Base-by-base conservation (phyloP, 352 stramenopile genomes). In the Phytophthora brassicae region DNA sequence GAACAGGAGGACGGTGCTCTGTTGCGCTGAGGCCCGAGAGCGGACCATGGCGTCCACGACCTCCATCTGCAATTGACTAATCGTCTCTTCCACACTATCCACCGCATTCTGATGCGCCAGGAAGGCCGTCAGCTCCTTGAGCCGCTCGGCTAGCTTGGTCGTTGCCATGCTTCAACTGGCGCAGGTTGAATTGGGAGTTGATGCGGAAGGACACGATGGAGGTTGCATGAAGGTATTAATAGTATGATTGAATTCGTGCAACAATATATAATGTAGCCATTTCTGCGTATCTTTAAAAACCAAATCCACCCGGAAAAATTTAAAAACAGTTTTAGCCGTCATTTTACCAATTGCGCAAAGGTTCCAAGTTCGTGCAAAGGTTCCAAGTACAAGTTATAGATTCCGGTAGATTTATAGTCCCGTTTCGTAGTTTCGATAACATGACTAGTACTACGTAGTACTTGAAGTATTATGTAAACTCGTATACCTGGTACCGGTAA, bases 1-100 rank as follows among this genome's bases (percentile, higher is more conserved):
- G 56, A 89, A 87, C 46, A 92, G 53, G 24, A 81, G 57, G 52
- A 86, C 78, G 50, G 78, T 86, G 46, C 79, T 86, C 56, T 88
- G 81, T 64, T 89, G 77, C 42, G 81, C 83, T 6, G 65, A 66
- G 14, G 75, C 77, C 41, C 77, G 75, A 31, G 81, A 90, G 24
- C 71, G 79, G 28, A 52, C 61, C 83, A 92, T 90, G 26, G 71
- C 67, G 29, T 77, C 70, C 3, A 56, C 54, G 1, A 76, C 49
- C 24, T 79, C 81, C 7, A 31, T 70, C 61, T 81, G 69, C 19
- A 92, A 59, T 17, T 90, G 81, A 17, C 69, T 71, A 19, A 92
- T 6, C 24, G 64, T 81, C 68, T 92, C 81, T 7, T 92, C 79
- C 29, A 89, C 69, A 46, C 64, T 86, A n/a, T 88, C 79, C 9